Evolutionary conservation across 306 rosid species (phyloP).

Genomic region (Phaseolus lunatus): DNA sequence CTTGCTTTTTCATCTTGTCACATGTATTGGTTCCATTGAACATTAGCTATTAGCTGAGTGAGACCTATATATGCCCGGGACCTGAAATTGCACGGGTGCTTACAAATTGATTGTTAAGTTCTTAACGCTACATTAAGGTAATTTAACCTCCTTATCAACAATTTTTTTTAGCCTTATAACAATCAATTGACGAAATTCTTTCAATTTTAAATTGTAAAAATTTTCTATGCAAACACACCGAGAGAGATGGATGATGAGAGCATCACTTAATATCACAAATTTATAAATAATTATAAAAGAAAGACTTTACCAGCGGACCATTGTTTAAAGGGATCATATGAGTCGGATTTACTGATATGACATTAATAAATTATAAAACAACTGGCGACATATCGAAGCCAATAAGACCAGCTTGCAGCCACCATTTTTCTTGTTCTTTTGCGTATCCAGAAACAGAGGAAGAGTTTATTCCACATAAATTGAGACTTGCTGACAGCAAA

Average conservation of each 20-base stretch:
- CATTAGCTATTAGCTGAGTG: background rate
- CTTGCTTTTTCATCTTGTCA: background rate
- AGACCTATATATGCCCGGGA: background rate
- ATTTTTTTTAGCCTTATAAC: background rate
- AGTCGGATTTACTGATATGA: background rate
- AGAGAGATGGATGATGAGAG: background rate
- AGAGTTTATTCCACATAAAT: slow-evolving; percentile 19
- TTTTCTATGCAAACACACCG: background rate
- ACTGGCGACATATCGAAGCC: background rate
- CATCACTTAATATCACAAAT: background rate
- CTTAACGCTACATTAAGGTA: background rate
- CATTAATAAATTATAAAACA: background rate
- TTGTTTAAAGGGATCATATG: background rate
- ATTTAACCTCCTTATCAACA: background rate
- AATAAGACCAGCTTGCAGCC: slow-evolving; percentile 8
- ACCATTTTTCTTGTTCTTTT: slow-evolving; percentile 20
- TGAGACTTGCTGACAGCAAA: background rate
- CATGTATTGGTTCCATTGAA: background rate
- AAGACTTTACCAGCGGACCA: background rate
- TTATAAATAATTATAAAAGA: background rate
- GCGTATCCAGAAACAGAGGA: slow-evolving; percentile 7
- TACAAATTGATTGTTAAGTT: background rate
- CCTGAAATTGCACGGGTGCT: background rate
- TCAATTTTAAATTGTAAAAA: background rate
- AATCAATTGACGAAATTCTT: background rate